A percentile compares a stretch with the other conserved stretches of the same genome.
These are phyloP conservation scores for Yamadazyma trypodendri DNA, from an alignment of 1,139 yeast genomes.

Conservation along the genomic window DNA sequence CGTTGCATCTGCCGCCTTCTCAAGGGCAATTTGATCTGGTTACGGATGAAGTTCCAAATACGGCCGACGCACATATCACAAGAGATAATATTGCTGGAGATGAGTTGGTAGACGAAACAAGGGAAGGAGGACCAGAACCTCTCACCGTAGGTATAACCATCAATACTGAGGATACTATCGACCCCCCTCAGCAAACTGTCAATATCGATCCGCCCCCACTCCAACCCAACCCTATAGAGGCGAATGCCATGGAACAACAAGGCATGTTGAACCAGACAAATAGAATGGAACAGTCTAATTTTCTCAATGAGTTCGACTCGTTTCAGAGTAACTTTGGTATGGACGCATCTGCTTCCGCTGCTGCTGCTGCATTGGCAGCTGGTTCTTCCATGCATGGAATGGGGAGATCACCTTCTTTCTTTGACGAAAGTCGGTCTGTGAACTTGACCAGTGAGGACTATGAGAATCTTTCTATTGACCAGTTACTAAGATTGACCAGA, in stretches of 20 bases:
- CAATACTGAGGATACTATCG: not conserved
- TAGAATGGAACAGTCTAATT: constrained; percentile 5
- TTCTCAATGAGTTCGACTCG: constrained; percentile 15
- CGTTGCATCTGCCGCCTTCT: too few species aligned
- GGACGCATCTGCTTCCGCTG: constrained; percentile 14
- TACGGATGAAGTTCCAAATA: not conserved
- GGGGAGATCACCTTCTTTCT: constrained; percentile 12
- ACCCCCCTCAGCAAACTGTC: not conserved
- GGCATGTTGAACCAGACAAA: not conserved
- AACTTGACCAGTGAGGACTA: constrained; percentile 41
- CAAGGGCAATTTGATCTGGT: not conserved
- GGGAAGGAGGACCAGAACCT: too few species aligned
- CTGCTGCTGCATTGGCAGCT: constrained; percentile 18
- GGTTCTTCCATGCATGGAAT: constrained; percentile 8
- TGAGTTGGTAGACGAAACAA: not conserved
- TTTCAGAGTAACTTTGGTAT: constrained; percentile 16
- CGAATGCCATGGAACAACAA: not conserved
- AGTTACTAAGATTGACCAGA: constrained; percentile 36
- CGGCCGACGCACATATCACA: not conserved
- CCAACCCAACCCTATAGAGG: not conserved
- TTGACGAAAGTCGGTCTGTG: constrained; percentile 22
- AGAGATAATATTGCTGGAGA: not conserved
- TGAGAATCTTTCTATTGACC: constrained; percentile 37
- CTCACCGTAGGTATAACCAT: not conserved
- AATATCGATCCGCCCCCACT: not conserved